Evolutionary conservation across 148 eudicot genomes (phyloP), one percentile per base, ranked within the genome.

Genomic region (Linanthus parryae): DNA sequence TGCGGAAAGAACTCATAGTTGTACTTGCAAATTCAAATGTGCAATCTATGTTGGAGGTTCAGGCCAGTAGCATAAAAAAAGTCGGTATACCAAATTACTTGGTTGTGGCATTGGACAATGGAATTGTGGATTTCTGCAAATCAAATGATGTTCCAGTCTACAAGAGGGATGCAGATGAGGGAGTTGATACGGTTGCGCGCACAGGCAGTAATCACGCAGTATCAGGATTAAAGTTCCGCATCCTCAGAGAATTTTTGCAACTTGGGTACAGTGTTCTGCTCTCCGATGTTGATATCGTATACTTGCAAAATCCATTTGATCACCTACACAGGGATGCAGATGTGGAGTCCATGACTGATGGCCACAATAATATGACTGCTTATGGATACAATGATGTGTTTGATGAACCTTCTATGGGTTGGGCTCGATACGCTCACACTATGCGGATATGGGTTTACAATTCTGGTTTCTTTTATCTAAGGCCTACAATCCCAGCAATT

Each of bases 371-470:
- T 47, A 58, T 38, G 72, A 91, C 98, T 9, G 95, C 95, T 44
- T 91, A 91, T 46, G 95, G 98, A 30, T 91, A 63, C 54, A 72
- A 86, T 49, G 94, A 91, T 45, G 95, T 91, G 13, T 91, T 67
- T 56, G 98, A 91, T 64, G 95, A 91, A 58, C 95, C 90, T 4
- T 50, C 84, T 10, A 91, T 91, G 98, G 98, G 94, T 54, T 91
- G 98, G 98, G 94, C 95, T 39, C 79, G 98, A 30, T 91, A 91
- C 62, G 98, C 95, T 45, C 95, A 91, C 59, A 86, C 95, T 18
- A 91, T 87, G 95, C 69, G 98, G 37, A 91, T 91, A 38, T 91
- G 98, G 98, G 98, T 86, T 12, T 91, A 68, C 51, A 91, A 86
- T 54, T 91, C 95, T 5, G 98, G 98, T 5, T 91, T 91, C 71